Conservation (phyloP, 768 basidiomycete genomes). For the Leccinum olivaceopallidum region DNA sequence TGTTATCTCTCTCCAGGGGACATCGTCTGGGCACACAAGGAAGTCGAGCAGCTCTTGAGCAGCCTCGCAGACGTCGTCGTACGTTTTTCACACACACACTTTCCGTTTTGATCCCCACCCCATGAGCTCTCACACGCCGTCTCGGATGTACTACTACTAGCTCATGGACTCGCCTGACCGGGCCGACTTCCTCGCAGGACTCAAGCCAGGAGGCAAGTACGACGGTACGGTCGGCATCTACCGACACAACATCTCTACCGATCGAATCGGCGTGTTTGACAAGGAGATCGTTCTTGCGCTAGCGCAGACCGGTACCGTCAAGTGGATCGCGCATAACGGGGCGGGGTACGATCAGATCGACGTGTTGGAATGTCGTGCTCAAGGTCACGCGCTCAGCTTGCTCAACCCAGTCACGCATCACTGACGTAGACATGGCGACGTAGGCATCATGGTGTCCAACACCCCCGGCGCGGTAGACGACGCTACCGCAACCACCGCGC, state of each 20-base stretch:
- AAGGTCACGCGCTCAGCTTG: constrained; percentile 43
- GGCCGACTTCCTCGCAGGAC: constrained; percentile 65
- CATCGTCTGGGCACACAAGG: constrained; percentile 81
- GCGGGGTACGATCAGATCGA: constrained; percentile 89
- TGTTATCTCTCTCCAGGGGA: constrained; percentile 43
- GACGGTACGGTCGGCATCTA: constrained; percentile 73
- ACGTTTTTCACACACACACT: constrained; percentile 31
- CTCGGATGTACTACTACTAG: constrained; percentile 29
- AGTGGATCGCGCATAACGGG: constrained; percentile 91
- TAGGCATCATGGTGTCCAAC: constrained; percentile 75
- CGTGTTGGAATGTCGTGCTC: constrained; percentile 66
- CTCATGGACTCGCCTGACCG: constrained; percentile 59
- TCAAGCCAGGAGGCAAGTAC: constrained; percentile 72
- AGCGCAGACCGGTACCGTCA: constrained; percentile 52
- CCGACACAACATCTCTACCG: constrained; percentile 67
- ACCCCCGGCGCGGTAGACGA: constrained; percentile 91
- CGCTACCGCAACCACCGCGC: constrained; percentile 85
- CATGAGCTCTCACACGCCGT: not conserved
- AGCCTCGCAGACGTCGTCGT: constrained; percentile 77
- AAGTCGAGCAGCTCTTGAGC: constrained; percentile 62
- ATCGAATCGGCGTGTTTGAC: constrained; percentile 75
- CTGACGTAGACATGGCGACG: not conserved
- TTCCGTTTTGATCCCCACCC: not conserved
- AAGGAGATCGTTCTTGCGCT: constrained; percentile 71
- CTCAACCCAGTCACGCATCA: not conserved